phyloP scores from a whole-genome alignment of 768 basidiomycete genomes.

The Lanmaoa pseudosensibilis region DNA sequence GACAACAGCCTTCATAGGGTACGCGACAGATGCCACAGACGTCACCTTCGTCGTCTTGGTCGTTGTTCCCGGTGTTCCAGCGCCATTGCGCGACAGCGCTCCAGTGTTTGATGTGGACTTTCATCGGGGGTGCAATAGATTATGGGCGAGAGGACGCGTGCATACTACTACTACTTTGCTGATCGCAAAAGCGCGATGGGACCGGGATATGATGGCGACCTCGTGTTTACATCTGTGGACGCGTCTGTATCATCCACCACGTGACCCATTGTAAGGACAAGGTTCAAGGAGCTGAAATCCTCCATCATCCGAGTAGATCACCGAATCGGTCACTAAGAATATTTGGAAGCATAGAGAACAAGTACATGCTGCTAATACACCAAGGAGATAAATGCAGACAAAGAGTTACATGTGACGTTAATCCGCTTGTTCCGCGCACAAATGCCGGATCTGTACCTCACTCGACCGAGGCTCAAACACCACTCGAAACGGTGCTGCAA shows the following conservation, averaged over 20 bases:
- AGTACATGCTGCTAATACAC: neutral
- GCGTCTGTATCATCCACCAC: neutral
- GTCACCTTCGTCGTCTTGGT: constrained; percentile 52
- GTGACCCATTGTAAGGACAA: neutral
- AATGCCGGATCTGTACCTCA: neutral
- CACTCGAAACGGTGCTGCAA: constrained; percentile 1
- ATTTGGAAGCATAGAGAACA: neutral
- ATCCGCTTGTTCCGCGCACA: neutral
- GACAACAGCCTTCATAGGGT: constrained; percentile 92
- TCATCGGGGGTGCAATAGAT: constrained; percentile 45
- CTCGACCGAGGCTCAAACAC: neutral
- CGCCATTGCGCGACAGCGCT: constrained; percentile 88
- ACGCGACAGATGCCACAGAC: constrained; percentile 89
- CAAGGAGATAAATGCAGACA: neutral
- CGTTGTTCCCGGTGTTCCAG: constrained; percentile 59
- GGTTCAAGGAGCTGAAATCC: no score
- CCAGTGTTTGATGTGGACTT: constrained; percentile 81
- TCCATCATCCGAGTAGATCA: no score
- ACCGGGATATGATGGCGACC: no score
- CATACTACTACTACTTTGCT: neutral
- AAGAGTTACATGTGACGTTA: no score
- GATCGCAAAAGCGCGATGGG: no score
- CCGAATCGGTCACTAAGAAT: neutral
- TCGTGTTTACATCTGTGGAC: constrained; percentile 2
- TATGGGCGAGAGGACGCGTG: neutral